Base-by-base conservation (phyloP, 805 yeast genomes). In the Hanseniaspora thailandica region DNA sequence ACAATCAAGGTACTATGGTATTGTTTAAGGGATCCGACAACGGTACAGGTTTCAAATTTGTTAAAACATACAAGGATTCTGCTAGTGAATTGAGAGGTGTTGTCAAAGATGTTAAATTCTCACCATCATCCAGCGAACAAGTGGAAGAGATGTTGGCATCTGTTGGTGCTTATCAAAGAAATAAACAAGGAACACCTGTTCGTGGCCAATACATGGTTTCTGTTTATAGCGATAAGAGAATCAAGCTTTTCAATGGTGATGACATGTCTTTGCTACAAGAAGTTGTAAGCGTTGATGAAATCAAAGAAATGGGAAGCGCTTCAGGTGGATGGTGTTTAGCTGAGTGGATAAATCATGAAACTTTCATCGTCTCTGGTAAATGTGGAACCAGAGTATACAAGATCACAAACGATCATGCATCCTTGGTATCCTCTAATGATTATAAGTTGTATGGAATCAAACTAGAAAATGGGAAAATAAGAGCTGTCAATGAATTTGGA, bases 1-100 rank as follows among this genome's bases (percentile, higher is more conserved):
- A 94, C 38, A 96, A 89, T 63, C 97, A 93, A 65, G 80, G 81
- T 51, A 82, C 86, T 1, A 67, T 89, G 58, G 95, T 89, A 1
- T 88, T 88, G 63, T 80, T 77, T 63, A 80, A 81, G 52, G 54
- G 44, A 5, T 19, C 44, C 10, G 47, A 50, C 4, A 50, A 35
- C 22, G 97, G 97, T 1, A 96, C 97, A 3, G 98, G 98, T 0
- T 93, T 89, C 74, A 86, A 86, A 65, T 93, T 90, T 63, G 73
- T 77, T 41, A 74, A 77, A 43, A 79, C 89, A 61, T 77, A 80
- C 46, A 75, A 94, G 60, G 54, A 50, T 12, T 83, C 81, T 5
- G 72, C 80, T 59, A 97, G 90, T 66, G 70, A 78, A 17, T 64
- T 60, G 51, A 69, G 69, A 7, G 87, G 85, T 62, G 83, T 86